A percentile compares a stretch with the other conserved stretches of the same genome.
phyloP scores from a whole-genome alignment of 768 basidiomycete species.

The Rhizopogon rudus region DNA sequence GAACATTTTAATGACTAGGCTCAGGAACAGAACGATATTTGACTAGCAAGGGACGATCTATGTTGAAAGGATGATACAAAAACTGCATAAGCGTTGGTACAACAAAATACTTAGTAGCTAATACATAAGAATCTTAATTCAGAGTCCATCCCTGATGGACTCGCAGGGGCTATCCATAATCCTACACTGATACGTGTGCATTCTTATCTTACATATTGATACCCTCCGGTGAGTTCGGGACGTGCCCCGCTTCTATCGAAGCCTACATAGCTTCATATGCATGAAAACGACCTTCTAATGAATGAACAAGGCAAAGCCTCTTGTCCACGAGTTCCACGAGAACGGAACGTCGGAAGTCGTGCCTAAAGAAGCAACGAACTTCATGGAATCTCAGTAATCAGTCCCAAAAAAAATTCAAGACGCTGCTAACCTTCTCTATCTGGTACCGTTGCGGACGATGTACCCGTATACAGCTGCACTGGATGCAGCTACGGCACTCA shows the following conservation, averaged over 20 bases:
- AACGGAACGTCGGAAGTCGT: not conserved
- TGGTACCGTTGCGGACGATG: conserved; percentile 10
- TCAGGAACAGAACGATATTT: too few relatives aligned
- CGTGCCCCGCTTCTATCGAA: not conserved
- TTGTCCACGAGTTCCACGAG: not conserved
- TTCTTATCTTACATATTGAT: not conserved
- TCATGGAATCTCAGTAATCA: not conserved
- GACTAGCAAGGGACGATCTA: not conserved
- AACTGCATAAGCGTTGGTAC: not conserved
- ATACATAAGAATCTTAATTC: not conserved
- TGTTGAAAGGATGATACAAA: not conserved
- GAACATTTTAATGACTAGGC: too few relatives aligned
- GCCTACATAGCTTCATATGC: not conserved
- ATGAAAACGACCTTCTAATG: not conserved
- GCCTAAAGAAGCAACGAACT: not conserved
- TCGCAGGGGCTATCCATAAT: not conserved
- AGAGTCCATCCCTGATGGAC: not conserved
- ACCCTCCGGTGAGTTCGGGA: not conserved
- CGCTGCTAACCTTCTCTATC: conserved; percentile 13
- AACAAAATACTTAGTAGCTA: not conserved
- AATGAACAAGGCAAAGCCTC: not conserved
- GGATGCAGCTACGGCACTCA: conserved; percentile 28
- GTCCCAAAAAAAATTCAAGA: too few relatives aligned
- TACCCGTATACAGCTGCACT: conserved; percentile 27
- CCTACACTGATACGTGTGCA: not conserved